Conservation (phyloP, 2,329 filamentous ascomycete species). For the Alternaria sp. region DNA sequence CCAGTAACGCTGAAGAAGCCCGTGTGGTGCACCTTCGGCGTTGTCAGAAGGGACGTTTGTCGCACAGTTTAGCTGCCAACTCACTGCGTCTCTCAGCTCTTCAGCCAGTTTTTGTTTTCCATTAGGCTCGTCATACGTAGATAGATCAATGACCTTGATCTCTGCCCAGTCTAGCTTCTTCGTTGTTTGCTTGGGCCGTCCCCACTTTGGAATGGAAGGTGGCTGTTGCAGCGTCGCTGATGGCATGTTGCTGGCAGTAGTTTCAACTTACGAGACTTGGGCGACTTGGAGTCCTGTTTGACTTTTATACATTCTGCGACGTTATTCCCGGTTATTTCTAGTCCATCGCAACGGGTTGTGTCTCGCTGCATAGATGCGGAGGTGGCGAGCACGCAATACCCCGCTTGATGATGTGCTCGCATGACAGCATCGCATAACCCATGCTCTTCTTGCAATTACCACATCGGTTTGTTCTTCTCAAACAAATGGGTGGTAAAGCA, state of each 20-base stretch:
- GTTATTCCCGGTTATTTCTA: background rate
- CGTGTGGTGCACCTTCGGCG: conserved; percentile 30
- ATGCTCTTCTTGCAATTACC: background rate
- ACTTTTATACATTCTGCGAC: background rate
- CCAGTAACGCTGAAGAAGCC: conserved; percentile 42
- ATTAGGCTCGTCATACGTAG: conserved; percentile 60
- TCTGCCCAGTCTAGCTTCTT: conserved; percentile 37
- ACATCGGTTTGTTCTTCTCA: background rate
- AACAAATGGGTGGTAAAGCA: background rate
- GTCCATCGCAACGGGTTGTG: background rate
- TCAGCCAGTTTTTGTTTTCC: conserved; percentile 61
- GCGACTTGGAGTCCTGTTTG: background rate
- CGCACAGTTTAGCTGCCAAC: background rate
- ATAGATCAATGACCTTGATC: conserved; percentile 49
- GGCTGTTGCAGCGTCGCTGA: conserved; percentile 23
- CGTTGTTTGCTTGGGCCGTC: conserved; percentile 31
- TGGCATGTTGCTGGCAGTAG: conserved; percentile 24
- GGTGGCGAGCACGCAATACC: conserved; percentile 32
- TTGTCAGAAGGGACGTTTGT: background rate
- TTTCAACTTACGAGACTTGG: background rate
- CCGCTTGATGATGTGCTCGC: conserved; percentile 29
- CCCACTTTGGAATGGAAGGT: conserved; percentile 31
- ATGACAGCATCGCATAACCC: background rate
- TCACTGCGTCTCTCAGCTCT: conserved; percentile 61
- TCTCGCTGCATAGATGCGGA: background rate